phyloP scores from a whole-genome alignment of 2,329 filamentous ascomycete species.

The Aspergillus sp. region DNA sequence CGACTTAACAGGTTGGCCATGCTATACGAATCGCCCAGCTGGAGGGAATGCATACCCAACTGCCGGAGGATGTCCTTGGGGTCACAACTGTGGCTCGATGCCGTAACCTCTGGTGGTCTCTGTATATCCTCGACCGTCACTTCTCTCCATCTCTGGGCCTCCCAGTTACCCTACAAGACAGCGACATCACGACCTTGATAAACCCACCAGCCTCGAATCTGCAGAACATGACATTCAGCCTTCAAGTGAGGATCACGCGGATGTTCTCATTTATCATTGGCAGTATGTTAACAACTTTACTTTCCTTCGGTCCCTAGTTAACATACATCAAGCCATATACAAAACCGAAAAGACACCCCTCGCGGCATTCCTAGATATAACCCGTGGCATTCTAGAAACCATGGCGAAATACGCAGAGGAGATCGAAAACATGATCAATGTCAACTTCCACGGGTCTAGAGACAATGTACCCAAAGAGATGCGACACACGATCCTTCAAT shows the following conservation, averaged over 20 bases:
- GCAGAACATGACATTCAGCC: background rate
- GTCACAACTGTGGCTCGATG: conserved; percentile 24
- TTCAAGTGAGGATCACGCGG: conserved; percentile 27
- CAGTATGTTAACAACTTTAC: conserved; percentile 23
- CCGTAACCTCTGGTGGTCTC: conserved; percentile 28
- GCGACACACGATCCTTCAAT: conserved; percentile 38
- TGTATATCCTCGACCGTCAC: conserved; percentile 29
- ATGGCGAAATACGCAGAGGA: conserved; percentile 41
- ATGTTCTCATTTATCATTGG: conserved; percentile 37
- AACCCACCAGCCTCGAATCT: background rate
- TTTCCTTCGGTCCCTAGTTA: background rate
- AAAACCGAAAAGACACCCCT: conserved; percentile 36
- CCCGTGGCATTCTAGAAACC: conserved; percentile 35
- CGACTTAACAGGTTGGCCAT: conserved; percentile 22
- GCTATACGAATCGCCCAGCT: conserved; percentile 28
- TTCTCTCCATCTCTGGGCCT: conserved; percentile 27
- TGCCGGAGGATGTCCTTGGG: conserved; percentile 25
- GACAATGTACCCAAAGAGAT: conserved; percentile 39
- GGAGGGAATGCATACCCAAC: conserved; percentile 30
- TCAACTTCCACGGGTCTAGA: conserved; percentile 33
- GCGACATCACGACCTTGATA: conserved; percentile 20
- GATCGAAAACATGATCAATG: conserved; percentile 38
- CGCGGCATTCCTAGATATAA: conserved; percentile 37
- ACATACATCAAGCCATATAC: conserved; percentile 36
- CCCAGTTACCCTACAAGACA: conserved; percentile 26